A percentile compares a stretch with the other conserved stretches of the same genome.
These are phyloP conservation scores for Rhynchosporium graminicola DNA, from an alignment of 2,329 filamentous ascomycete genomes.

Conservation along the genomic window DNA sequence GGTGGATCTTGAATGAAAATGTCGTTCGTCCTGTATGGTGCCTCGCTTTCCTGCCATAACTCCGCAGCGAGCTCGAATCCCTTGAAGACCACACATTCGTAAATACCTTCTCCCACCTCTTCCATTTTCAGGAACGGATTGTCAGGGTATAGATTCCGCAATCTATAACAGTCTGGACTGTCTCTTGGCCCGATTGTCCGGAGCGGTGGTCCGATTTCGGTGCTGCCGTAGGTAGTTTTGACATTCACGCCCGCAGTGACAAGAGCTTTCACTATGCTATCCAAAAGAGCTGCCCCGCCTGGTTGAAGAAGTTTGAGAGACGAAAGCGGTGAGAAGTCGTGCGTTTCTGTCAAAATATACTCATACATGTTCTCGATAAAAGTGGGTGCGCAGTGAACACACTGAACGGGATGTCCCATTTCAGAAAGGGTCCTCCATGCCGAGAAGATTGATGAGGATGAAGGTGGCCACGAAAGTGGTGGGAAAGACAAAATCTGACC, in stretches of 20 bases:
- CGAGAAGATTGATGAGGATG: constrained; percentile 35
- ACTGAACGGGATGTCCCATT: constrained; percentile 37
- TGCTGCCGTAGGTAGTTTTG: constrained; percentile 41
- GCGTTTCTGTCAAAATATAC: constrained; percentile 36
- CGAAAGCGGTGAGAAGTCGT: constrained; percentile 36
- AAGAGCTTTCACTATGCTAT: constrained; percentile 34
- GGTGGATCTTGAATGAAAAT: constrained; percentile 39
- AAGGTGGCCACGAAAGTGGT: constrained; percentile 38
- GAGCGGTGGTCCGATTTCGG: constrained; percentile 41
- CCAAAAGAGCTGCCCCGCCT: constrained; percentile 38
- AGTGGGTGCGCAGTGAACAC: constrained; percentile 39
- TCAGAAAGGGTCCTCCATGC: constrained; percentile 34
- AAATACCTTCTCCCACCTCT: constrained; percentile 36
- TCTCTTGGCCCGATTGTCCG: constrained; percentile 36
- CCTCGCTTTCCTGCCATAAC: constrained; percentile 36
- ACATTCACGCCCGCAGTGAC: constrained; percentile 37
- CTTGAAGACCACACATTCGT: constrained; percentile 39
- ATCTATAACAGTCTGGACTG: constrained; percentile 37
- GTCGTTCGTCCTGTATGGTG: constrained; percentile 39
- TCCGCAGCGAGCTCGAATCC: constrained; percentile 41
- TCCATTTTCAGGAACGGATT: constrained; percentile 38
- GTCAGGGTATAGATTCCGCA: constrained; percentile 37
- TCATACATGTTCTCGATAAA: constrained; percentile 40
- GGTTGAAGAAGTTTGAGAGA: constrained; percentile 40
- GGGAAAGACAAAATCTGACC: constrained; percentile 40